Evolutionary conservation across 257 asterid species (phyloP), one percentile per base, ranked within the genome.

Genomic region (Ocimum tenuiflorum): DNA sequence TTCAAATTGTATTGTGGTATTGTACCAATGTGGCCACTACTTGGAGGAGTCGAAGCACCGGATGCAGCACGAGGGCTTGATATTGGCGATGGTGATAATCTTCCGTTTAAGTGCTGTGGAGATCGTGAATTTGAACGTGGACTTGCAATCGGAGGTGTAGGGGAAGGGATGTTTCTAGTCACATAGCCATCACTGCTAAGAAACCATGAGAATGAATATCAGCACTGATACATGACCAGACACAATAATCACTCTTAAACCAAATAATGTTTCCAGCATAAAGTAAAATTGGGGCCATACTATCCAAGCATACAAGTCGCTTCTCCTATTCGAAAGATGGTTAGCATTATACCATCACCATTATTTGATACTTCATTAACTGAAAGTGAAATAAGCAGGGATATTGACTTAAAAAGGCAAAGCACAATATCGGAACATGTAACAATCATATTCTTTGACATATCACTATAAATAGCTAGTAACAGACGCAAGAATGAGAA

Each of bases 1-100:
- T 43, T 79, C 10, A 29, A 48, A 68, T 38, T 61, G 67, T 77
- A 78, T 42, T 77, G 77, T 22, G 86, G 88, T 48, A 80, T 64
- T 67, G 84, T 59, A 38, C 79, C 79, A 7, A 49, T 20, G 43
- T 62, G 60, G 53, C 82, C 79, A 15, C 83, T 83, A 46, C 83
- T 71, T 48, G 85, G 83, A 39, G 97, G 94, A 33, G 92, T 87
- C 46, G 91, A 87, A 56, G 91, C 76, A 68, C 95, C 92, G 14
- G 97, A 82, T 61, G 88, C 65, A 20, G 78, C 35, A 49, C 49
- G 83, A 24, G 95, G 94, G 65, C 94, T 86, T 63, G 96, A 80
- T 57, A 88, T 79, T n/a, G 91, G 94, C 29, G 96, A 79, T 0
- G 94, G 88, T 20, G 94, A 80, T 50, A 61, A 19, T 72, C 77